These are phyloP conservation scores for Naegleria fowleri DNA, from an alignment of 208 protist species.

Conservation along the genomic window DNA sequence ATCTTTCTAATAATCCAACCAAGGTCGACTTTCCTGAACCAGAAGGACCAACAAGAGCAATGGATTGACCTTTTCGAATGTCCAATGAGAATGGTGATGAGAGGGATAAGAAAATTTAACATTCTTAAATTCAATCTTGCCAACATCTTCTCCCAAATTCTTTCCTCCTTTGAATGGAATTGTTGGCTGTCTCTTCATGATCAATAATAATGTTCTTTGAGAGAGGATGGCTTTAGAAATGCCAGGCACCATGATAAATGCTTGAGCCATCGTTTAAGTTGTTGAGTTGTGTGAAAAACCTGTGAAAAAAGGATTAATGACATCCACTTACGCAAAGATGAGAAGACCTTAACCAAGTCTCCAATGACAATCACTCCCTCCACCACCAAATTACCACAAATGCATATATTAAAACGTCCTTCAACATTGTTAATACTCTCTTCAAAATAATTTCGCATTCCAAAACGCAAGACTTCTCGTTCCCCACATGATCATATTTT, in stretches of 20 bases:
- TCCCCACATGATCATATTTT: background rate
- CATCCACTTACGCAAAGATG: background rate
- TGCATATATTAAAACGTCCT: background rate
- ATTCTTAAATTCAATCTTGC: conserved; percentile 45
- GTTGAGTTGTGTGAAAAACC: background rate
- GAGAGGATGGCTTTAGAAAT: background rate
- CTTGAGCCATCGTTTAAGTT: background rate
- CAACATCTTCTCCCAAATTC: background rate
- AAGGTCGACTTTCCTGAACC: conserved; percentile 60
- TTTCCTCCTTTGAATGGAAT: background rate
- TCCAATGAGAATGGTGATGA: background rate
- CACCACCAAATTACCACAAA: background rate
- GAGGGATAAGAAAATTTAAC: conserved; percentile 22
- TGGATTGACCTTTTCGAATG: background rate
- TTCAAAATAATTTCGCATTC: too few relatives aligned
- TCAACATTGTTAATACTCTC: background rate
- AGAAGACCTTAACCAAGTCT: background rate
- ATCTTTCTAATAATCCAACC: conserved; percentile 66
- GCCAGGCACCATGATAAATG: background rate
- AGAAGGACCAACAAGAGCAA: conserved; percentile 23
- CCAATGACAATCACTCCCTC: background rate
- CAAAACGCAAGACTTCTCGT: background rate
- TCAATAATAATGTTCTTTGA: background rate
- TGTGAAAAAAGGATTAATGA: too few relatives aligned
- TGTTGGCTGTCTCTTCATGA: background rate